A percentile compares a stretch with the other conserved stretches of the same genome.
Conservation (phyloP, 768 basidiomycete species). For the Tulasnella sp. region DNA sequence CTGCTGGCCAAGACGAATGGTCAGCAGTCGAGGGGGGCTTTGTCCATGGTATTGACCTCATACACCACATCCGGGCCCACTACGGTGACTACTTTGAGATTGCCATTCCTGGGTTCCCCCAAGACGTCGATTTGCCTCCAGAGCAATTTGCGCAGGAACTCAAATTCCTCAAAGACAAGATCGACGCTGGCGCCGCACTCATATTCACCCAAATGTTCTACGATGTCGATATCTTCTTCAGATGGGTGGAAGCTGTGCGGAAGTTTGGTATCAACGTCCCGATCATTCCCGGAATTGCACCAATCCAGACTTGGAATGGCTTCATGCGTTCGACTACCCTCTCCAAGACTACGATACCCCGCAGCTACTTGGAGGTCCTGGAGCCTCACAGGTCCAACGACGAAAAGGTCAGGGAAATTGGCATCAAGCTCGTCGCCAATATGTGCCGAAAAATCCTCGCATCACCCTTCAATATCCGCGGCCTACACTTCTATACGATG, state of each 20-base stretch:
- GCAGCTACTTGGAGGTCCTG: conserved; percentile 56
- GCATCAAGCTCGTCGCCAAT: conserved; percentile 87
- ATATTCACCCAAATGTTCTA: conserved; percentile 99
- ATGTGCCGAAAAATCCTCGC: conserved; percentile 82
- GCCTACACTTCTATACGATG: conserved; percentile 95
- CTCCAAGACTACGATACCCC: conserved; percentile 68
- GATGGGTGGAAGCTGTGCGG: conserved; percentile 58
- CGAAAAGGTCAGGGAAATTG: conserved; percentile 81
- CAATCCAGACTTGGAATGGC: conserved; percentile 73
- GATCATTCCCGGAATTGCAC: conserved; percentile 33
- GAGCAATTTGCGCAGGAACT: conserved; percentile 71
- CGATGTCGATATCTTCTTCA: conserved; percentile 80
- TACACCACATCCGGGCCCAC: conserved; percentile 66
- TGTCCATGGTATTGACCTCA: conserved; percentile 81
- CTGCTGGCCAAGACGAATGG: conserved; percentile 80
- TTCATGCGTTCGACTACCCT: conserved; percentile 73
- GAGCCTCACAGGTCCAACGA: conserved; percentile 86
- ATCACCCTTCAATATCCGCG: conserved; percentile 69
- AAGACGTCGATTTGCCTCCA: conserved; percentile 57
- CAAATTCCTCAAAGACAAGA: conserved; percentile 75
- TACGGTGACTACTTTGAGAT: conserved; percentile 94
- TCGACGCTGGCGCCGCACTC: conserved; percentile 80
- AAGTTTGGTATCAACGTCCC: conserved; percentile 30
- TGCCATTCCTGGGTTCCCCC: conserved; percentile 87
- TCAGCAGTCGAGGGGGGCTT: conserved; percentile 86